Base-by-base conservation (phyloP, 2,329 filamentous ascomycete genomes). In the Furcasterigmium sp. region DNA sequence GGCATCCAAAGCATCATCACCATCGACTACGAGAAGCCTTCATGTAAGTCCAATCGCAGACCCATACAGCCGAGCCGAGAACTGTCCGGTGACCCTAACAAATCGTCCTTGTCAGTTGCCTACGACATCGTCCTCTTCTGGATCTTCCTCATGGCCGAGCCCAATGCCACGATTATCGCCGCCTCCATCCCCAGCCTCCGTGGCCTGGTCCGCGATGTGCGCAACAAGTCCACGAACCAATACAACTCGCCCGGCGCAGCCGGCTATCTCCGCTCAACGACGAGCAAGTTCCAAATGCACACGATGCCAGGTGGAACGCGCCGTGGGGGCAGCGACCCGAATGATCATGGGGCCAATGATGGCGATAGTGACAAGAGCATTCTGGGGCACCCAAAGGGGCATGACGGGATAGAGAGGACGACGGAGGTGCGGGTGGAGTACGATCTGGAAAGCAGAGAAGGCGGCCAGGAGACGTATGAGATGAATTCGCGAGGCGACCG, bases 131-230 rank as follows among this genome's bases (percentile, higher is more conserved):
- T 38, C 21, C 34, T 44, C 18, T 46, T 41, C 37, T 44, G 41
- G 42, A 46, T 58, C 10, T 54, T 51, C 45, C 53, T 53, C 5
- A 48, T 57, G 19, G 57, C 59, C 17, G 59, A 60, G 39, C 53
- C 52, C 7, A 48, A 55, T 11, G 47, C 60, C 15, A 56, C 58
- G 13, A 60, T 61, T 37, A 58, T 61, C 41, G 57, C 59, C 2
- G 52, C 58, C 8, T 59, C 53, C 10, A 53, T 62, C 11, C 58
- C 58, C 0, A 53, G 55, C 8, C 47, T 62, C 10, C 53, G 58
- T 6, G 56, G 54, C 7, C 41, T 61, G 18, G 19, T 40, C 28
- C 38, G 38, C 17, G 26, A 32, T 26, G 36, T 23, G 11, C 13
- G 13, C 19, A n/a, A 20, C 13, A 25, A 20, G 14, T 20, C 18